Evolutionary conservation across 2,329 filamentous ascomycete genomes (phyloP).

Genomic region (Penicillium sp.): DNA sequence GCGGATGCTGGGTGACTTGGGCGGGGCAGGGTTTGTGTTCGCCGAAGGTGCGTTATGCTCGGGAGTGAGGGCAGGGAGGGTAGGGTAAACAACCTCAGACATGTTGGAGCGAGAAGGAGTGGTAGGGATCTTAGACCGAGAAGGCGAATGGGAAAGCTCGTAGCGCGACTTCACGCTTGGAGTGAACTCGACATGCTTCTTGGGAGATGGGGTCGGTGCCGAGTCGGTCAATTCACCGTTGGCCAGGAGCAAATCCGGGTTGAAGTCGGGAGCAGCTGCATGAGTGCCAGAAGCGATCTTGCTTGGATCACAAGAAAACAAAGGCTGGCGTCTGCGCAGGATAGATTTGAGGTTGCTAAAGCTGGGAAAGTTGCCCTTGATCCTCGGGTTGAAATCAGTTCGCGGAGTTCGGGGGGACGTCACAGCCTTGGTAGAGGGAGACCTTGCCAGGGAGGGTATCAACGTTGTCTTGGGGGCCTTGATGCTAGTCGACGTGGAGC

Average conservation of each 20-base stretch:
- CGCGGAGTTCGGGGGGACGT: constrained; percentile 44
- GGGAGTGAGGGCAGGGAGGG: constrained; percentile 39
- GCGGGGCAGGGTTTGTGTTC: constrained; percentile 9
- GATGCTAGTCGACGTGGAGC: constrained; percentile 50
- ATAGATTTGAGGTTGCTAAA: constrained; percentile 60
- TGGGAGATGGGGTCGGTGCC: constrained; percentile 65
- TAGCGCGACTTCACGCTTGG: constrained; percentile 60
- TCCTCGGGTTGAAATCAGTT: constrained; percentile 48
- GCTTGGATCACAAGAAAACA: constrained; percentile 58
- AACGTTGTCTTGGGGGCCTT: constrained; percentile 56
- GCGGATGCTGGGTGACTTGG: constrained; percentile 39
- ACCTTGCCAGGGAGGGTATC: constrained; percentile 52
- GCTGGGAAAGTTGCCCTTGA: constrained; percentile 49
- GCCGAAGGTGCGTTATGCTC: constrained; percentile 25
- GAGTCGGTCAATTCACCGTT: constrained; percentile 28
- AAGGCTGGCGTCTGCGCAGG: constrained; percentile 58
- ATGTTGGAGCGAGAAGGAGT: constrained; percentile 19
- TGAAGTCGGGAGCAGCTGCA: constrained; percentile 38
- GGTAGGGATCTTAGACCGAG: constrained; percentile 40
- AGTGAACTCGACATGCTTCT: constrained; percentile 80
- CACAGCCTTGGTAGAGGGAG: constrained; percentile 54
- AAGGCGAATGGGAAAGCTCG: constrained; percentile 40
- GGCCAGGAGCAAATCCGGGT: constrained; percentile 52
- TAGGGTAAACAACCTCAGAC: constrained; percentile 37
- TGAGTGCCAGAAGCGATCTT: constrained; percentile 63